phyloP scores from a whole-genome alignment of 345 rosid genomes.

The Conringia planisiliqua region DNA sequence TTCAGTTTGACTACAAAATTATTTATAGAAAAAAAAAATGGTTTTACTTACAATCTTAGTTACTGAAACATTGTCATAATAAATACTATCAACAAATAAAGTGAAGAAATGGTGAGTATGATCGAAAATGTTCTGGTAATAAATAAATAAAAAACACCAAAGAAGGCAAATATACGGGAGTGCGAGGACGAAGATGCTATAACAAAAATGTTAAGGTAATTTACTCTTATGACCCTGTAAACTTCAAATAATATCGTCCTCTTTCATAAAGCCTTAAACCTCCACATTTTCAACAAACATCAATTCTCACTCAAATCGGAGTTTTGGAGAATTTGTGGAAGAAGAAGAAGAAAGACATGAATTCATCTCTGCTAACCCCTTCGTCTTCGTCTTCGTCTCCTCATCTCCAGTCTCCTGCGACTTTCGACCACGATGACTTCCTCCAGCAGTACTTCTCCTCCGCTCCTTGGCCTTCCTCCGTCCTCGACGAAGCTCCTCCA shows the following conservation, averaged over 20 bases:
- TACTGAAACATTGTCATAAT: not conserved
- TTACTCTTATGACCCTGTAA: constrained; percentile 1
- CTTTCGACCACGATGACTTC: constrained; percentile 60
- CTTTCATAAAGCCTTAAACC: constrained; percentile 13
- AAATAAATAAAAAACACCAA: not conserved
- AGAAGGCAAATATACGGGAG: not conserved
- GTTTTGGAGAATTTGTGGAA: not conserved
- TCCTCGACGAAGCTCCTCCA: constrained; percentile 17
- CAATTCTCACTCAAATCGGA: not conserved
- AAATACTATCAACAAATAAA: not conserved
- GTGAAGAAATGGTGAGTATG: not conserved
- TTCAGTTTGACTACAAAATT: not conserved
- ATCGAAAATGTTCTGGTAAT: not conserved
- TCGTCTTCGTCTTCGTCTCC: constrained; percentile 31
- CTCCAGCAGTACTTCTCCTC: constrained; percentile 74
- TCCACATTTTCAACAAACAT: constrained; percentile 11
- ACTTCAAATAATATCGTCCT: not conserved
- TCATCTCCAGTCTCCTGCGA: constrained; percentile 27
- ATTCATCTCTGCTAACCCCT: constrained; percentile 21
- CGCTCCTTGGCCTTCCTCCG: constrained; percentile 45
- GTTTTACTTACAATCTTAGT: not conserved
- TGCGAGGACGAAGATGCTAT: not conserved
- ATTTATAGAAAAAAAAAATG: too few relatives aligned
- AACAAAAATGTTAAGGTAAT: not conserved
- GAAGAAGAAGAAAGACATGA: constrained; percentile 2